phyloP scores from a whole-genome alignment of 345 rosid species.

The Carallia brachiata region DNA sequence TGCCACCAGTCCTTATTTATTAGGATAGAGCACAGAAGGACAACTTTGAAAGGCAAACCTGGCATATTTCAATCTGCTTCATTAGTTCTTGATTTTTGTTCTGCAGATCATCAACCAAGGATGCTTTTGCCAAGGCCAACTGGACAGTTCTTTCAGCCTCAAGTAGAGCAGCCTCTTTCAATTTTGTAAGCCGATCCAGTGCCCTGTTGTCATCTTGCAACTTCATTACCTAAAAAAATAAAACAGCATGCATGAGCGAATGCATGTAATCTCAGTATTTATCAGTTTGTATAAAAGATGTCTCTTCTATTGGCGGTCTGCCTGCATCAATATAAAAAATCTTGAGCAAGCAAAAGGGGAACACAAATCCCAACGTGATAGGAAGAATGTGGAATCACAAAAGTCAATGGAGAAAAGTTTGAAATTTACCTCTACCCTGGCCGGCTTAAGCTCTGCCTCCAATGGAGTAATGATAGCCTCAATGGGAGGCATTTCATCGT shows the following conservation, averaged over 20 bases:
- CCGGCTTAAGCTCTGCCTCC: slow-evolving; percentile 52
- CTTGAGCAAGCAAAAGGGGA: too few relatives aligned
- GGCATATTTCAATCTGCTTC: slow-evolving; percentile 57
- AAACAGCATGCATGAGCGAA: background rate
- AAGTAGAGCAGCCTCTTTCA: slow-evolving; percentile 50
- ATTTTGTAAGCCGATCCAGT: slow-evolving; percentile 49
- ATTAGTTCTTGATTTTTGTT: slow-evolving; percentile 50
- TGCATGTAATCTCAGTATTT: background rate
- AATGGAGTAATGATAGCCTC: slow-evolving; percentile 52
- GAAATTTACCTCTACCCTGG: slow-evolving; percentile 40
- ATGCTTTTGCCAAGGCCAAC: slow-evolving; percentile 50
- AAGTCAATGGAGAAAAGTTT: background rate
- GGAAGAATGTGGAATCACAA: background rate
- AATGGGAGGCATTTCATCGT: slow-evolving; percentile 56
- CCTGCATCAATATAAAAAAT: background rate
- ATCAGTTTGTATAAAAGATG: background rate
- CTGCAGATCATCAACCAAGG: slow-evolving; percentile 52
- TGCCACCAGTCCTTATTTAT: background rate
- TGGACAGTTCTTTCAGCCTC: slow-evolving; percentile 53
- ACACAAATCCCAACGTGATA: too few relatives aligned
- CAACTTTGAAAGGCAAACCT: slow-evolving; percentile 25
- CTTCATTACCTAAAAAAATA: slow-evolving; percentile 32
- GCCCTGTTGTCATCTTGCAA: slow-evolving; percentile 52
- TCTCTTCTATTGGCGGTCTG: background rate
- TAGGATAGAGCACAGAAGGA: background rate